Base-by-base conservation (phyloP, 2,329 filamentous ascomycete genomes). In the Colletotrichum theobromicola region DNA sequence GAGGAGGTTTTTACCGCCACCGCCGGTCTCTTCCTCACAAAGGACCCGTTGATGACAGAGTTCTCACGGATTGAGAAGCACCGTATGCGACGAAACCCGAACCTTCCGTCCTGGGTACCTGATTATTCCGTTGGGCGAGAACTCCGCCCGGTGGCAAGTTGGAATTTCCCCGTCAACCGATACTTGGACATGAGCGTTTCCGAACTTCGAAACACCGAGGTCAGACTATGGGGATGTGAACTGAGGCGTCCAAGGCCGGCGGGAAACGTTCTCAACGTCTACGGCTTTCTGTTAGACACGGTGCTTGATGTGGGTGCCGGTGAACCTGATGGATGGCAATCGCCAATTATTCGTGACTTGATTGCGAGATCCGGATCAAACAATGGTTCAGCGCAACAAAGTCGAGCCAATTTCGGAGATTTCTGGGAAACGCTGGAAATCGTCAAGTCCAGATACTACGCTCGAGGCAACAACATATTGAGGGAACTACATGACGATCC, bases 91-190 rank as follows among this genome's bases (percentile, higher is more conserved):
- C 58, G 61, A 13, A 57, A 53, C 5, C 34, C 32, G 5, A 46
- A 66, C 26, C 37, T 74, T 21, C 61, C 67, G 0, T 67, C 70
- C 15, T 76, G 75, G 75, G 75, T 76, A 9, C 75, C 72, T 9
- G 67, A 75, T 4, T 57, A 53, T 9, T 53, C 42, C n/a, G 10
- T 53, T 3, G n/a, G n/a, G 16, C 21, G 4, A 13, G 7, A 13
- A 4, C 28, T n/a, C 15, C 28, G 16, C 12, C 21, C 35, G 5
- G 21, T n/a, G 2, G 7, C 5, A 8, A 55, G 10, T 2, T 26
- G 35, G 35, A 42, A 42, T 30, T 63, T 63, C 6, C 3, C 60
- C 4, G 10, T 58, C 16, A 58, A 58, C 16, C 55, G 8, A n/a
- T 58, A 30, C 55, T 10, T 28, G 8, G 15, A 30, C 55, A 16